Conservation (phyloP, 345 rosid species). For the Punica granatum region DNA sequence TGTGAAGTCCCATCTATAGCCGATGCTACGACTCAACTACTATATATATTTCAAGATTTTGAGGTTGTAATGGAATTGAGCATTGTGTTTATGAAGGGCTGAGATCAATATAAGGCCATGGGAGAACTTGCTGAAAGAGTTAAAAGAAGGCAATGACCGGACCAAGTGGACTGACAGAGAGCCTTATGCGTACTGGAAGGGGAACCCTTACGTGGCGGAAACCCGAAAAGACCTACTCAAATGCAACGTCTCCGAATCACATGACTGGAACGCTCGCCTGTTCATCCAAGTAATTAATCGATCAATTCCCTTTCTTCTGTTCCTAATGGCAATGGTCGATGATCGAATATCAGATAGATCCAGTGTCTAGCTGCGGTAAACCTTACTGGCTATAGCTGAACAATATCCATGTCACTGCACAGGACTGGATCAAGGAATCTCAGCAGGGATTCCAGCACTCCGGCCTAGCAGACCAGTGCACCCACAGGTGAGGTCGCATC, state of each 20-base stretch:
- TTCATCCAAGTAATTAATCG: conserved; percentile 39
- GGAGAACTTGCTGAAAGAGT: conserved; percentile 36
- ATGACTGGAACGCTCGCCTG: conserved; percentile 82
- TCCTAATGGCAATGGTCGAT: not conserved
- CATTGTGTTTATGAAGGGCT: conserved; percentile 29
- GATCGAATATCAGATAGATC: not conserved
- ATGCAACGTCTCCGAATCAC: conserved; percentile 44
- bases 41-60: too few species aligned
- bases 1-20: too few species aligned
- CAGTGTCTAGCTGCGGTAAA: not conserved
- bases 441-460: conserved; percentile 67
- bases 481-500: conserved; percentile 35
- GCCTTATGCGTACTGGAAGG: conserved; percentile 85
- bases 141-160: conserved; percentile 40
- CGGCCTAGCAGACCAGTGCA: conserved; percentile 62
- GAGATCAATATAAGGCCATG: conserved; percentile 76
- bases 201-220: conserved; percentile 53
- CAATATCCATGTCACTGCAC: conserved; percentile 1
- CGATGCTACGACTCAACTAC: too few species aligned
- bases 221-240: conserved; percentile 54
- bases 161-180: conserved; percentile 53
- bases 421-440: conserved; percentile 77
- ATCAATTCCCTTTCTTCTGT: not conserved
- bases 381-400: too few species aligned
- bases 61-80: not conserved